Conservation (phyloP, 139 green algal genomes). For the Chlamydomonas sp. region DNA sequence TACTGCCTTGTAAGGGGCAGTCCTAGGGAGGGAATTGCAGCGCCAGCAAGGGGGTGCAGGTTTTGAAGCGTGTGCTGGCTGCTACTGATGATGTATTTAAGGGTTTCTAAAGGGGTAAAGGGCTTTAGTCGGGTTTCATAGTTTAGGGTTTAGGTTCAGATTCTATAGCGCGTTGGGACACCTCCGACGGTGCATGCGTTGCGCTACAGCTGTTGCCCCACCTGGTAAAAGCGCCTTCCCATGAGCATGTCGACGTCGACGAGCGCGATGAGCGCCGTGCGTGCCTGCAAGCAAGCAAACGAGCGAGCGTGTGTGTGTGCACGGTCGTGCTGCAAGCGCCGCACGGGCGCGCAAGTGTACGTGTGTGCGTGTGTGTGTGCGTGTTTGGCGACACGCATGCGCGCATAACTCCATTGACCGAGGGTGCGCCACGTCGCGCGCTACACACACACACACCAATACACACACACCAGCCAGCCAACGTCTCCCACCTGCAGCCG, state of each 20-base stretch:
- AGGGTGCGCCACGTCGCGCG: too few relatives aligned
- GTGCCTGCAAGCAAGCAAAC: constrained; percentile 12
- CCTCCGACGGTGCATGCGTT: background rate
- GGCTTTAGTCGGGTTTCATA: background rate
- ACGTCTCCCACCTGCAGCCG: too few relatives aligned
- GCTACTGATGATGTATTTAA: too few relatives aligned
- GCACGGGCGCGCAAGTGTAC: too few relatives aligned
- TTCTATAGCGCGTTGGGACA: background rate
- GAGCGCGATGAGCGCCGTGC: constrained; percentile 25
- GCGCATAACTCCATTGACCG: background rate
- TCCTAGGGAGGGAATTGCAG: too few relatives aligned
- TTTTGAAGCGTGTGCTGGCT: too few relatives aligned
- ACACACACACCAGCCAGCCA: too few relatives aligned
- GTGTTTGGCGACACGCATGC: too few relatives aligned
- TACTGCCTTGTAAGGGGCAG: too few relatives aligned
- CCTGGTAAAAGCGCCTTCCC: background rate
- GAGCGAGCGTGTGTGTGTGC: background rate
- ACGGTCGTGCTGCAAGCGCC: background rate
- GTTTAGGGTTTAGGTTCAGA: background rate
- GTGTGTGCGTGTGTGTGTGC: too few relatives aligned
- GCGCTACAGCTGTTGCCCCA: background rate
- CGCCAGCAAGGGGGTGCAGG: too few relatives aligned
- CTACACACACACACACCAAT: too few relatives aligned
- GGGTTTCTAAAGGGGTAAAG: background rate
- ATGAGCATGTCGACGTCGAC: constrained; percentile 35